These are phyloP conservation scores for Citrus australasica DNA, from an alignment of 345 rosid species.

Conservation along the genomic window DNA sequence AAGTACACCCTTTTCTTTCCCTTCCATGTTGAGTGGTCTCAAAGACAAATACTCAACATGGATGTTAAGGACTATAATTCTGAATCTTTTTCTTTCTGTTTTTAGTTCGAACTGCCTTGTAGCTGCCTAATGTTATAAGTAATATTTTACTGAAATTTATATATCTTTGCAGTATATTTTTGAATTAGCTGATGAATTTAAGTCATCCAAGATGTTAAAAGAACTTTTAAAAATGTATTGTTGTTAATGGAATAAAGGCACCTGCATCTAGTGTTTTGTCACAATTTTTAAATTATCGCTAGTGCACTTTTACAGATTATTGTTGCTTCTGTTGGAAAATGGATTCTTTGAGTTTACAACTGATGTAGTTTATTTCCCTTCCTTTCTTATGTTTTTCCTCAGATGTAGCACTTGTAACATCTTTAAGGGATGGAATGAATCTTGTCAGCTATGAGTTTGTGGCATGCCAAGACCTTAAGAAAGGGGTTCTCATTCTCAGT, in stretches of 20 bases:
- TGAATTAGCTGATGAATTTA: not conserved
- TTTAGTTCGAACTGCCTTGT: not conserved
- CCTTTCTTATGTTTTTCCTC: slow-evolving; percentile 19
- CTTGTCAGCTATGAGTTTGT: slow-evolving; percentile 99
- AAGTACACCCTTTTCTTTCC: not conserved
- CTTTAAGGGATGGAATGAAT: slow-evolving; percentile 99
- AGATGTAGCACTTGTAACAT: slow-evolving; percentile 98
- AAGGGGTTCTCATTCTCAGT: slow-evolving; percentile 98
- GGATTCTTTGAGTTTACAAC: not conserved
- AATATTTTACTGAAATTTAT: not conserved
- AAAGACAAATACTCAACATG: not conserved
- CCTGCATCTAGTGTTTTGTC: not conserved
- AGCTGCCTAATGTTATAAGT: no score
- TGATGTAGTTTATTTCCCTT: slow-evolving; percentile 2
- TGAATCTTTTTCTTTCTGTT: not conserved
- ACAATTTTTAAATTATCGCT: not conserved
- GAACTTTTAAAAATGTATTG: not conserved
- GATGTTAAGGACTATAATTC: not conserved
- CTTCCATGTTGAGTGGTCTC: not conserved
- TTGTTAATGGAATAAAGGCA: not conserved
- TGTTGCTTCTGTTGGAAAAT: not conserved
- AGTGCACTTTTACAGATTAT: not conserved
- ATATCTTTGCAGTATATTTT: not conserved
- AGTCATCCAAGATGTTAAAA: not conserved
- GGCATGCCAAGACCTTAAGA: slow-evolving; percentile 95